Evolutionary conservation across 208 protist species (phyloP).

Genomic region (Lotmaria passim): DNA sequence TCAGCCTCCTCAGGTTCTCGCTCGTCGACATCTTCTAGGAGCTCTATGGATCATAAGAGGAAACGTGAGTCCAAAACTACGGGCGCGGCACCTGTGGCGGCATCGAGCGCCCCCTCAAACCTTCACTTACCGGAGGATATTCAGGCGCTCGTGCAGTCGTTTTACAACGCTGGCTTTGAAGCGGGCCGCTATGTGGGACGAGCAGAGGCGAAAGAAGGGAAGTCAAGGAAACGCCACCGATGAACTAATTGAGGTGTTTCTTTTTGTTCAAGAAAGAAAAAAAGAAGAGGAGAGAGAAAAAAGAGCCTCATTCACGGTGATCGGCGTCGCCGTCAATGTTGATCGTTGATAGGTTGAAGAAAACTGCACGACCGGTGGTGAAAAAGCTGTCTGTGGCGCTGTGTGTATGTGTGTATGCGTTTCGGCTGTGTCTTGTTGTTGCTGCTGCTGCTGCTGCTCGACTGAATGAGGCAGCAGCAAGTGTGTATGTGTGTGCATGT

Average conservation of each 20-base stretch:
- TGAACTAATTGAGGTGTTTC: neutral
- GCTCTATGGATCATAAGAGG: neutral
- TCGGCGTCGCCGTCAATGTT: too few species aligned
- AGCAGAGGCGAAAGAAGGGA: neutral
- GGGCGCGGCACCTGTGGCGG: neutral
- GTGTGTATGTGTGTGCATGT: too few species aligned
- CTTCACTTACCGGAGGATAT: constrained; percentile 44
- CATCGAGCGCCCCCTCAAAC: neutral
- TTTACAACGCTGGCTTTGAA: constrained; percentile 63
- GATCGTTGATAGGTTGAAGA: too few species aligned
- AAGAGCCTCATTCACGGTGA: too few species aligned
- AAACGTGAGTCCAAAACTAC: neutral
- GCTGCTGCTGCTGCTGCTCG: too few species aligned
- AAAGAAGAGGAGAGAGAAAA: neutral
- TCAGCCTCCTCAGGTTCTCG: neutral
- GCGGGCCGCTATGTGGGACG: constrained; percentile 47
- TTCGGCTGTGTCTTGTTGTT: too few species aligned
- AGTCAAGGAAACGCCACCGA: constrained; percentile 21
- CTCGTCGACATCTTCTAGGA: neutral
- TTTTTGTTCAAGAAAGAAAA: neutral
- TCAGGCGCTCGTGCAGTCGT: constrained; percentile 45
- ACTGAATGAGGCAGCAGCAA: too few species aligned
- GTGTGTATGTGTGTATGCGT: too few species aligned
- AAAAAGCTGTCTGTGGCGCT: too few species aligned
- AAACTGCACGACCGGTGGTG: too few species aligned